A percentile compares a stretch with the other conserved stretches of the same genome.
These are phyloP conservation scores for Zygotorulaspora danielsina DNA, from an alignment of 805 yeast genomes.

Conservation along the genomic window DNA sequence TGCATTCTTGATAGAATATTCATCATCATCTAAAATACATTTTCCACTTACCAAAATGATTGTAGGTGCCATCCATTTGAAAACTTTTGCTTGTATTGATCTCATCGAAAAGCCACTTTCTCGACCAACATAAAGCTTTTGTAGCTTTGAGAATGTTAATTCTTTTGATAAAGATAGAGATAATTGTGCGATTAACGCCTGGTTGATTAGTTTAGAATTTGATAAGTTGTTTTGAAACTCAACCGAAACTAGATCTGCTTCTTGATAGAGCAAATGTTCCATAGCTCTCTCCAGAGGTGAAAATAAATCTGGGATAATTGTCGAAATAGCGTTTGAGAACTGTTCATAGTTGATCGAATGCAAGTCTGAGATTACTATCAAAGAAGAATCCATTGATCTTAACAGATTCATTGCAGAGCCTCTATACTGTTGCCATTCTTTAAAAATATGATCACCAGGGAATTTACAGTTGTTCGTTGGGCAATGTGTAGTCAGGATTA, in stretches of 20 bases:
- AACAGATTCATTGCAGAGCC: slow-evolving; percentile 43
- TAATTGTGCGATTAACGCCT: slow-evolving; percentile 40
- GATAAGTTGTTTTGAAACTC: slow-evolving; percentile 8
- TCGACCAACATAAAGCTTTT: slow-evolving; percentile 66
- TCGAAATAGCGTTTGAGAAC: slow-evolving; percentile 33
- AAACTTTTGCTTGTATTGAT: slow-evolving; percentile 74
- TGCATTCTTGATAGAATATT: slow-evolving; percentile 27
- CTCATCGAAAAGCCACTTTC: slow-evolving; percentile 79
- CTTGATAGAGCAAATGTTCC: slow-evolving; percentile 40
- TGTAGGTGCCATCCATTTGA: slow-evolving; percentile 90
- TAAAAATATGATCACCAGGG: slow-evolving; percentile 23
- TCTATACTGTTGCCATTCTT: slow-evolving; percentile 43
- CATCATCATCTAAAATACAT: slow-evolving; percentile 36
- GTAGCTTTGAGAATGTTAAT: slow-evolving; percentile 44
- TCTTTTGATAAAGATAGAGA: slow-evolving; percentile 39
- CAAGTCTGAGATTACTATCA: slow-evolving; percentile 26
- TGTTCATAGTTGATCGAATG: slow-evolving; percentile 30
- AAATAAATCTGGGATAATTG: slow-evolving; percentile 43
- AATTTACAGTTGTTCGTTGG: slow-evolving; percentile 35
- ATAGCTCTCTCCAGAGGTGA: slow-evolving; percentile 43
- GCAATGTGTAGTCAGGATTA: slow-evolving; percentile 42
- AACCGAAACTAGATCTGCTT: slow-evolving; percentile 18
- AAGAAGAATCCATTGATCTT: slow-evolving; percentile 44
- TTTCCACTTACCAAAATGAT: slow-evolving; percentile 66
- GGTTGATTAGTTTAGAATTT: slow-evolving; percentile 27